These are phyloP conservation scores for Fusarium secorum DNA, from an alignment of 2,329 filamentous ascomycete genomes.

Conservation along the genomic window DNA sequence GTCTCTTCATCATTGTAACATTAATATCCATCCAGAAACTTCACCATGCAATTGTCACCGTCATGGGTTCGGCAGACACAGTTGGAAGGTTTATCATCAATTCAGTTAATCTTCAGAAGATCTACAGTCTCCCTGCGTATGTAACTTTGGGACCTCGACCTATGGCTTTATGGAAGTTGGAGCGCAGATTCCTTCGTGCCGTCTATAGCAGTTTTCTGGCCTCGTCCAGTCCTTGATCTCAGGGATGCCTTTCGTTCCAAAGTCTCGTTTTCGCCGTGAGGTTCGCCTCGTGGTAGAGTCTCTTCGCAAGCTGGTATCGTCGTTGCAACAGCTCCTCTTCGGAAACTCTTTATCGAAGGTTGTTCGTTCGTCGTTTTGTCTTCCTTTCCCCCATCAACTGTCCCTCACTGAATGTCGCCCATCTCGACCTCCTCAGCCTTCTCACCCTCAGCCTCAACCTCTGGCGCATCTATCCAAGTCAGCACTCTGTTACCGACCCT, in stretches of 20 bases:
- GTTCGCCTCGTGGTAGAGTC: not conserved
- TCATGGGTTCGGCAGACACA: not conserved
- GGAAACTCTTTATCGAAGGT: not conserved
- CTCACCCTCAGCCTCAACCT: slow-evolving; percentile 18
- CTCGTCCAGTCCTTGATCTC: not conserved
- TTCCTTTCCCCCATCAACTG: not conserved
- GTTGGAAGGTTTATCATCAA: slow-evolving; percentile 3
- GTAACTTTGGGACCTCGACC: not conserved
- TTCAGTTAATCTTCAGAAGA: slow-evolving; percentile 15
- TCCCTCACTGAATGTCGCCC: slow-evolving; percentile 39
- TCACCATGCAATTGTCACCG: not conserved
- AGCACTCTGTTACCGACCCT: not conserved
- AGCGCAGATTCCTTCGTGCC: not conserved
- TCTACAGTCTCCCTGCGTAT: not conserved
- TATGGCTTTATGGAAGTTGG: not conserved
- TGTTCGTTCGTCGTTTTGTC: not conserved
- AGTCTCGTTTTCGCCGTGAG: not conserved
- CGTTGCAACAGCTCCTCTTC: not conserved
- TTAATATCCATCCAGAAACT: not conserved
- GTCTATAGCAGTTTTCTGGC: not conserved
- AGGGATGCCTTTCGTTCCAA: not conserved
- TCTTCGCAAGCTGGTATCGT: not conserved
- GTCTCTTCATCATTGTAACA: too few relatives aligned
- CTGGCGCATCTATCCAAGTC: slow-evolving; percentile 35
- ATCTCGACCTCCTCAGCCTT: slow-evolving; percentile 41